A percentile compares a stretch with the other conserved stretches of the same genome.
These are phyloP conservation scores for Colletotrichum ledebouriae DNA, from an alignment of 2,329 filamentous ascomycete species.

Conservation along the genomic window DNA sequence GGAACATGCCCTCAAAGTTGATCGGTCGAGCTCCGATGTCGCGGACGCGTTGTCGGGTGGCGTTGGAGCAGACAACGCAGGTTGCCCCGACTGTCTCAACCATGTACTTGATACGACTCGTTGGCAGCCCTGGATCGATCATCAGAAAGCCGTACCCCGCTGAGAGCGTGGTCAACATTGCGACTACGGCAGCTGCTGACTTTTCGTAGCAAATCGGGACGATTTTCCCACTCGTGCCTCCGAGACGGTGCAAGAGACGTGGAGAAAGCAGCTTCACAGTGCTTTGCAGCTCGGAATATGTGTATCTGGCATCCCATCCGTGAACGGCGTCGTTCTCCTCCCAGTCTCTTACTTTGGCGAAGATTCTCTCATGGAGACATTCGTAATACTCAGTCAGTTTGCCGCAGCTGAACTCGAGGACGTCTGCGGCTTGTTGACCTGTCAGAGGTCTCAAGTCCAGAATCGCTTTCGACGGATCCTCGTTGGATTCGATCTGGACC, in stretches of 20 bases:
- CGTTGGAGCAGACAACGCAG: conserved; percentile 17
- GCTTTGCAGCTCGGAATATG: conserved; percentile 17
- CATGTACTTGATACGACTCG: background rate
- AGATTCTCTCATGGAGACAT: conserved; percentile 18
- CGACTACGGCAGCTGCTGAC: conserved; percentile 11
- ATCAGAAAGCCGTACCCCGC: conserved; percentile 18
- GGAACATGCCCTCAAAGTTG: conserved; percentile 11
- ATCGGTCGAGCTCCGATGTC: conserved; percentile 10
- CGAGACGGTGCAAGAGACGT: conserved; percentile 1
- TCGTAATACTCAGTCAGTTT: conserved; percentile 11
- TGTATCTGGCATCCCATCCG: conserved; percentile 11
- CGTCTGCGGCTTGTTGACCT: conserved; percentile 19
- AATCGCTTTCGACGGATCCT: background rate
- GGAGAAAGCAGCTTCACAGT: conserved; percentile 14
- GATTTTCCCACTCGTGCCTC: conserved; percentile 7
- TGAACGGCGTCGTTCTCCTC: conserved; percentile 10
- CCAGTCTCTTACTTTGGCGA: conserved; percentile 12
- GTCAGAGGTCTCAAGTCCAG: conserved; percentile 13
- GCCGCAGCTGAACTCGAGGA: conserved; percentile 20
- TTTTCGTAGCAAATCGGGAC: conserved; percentile 13
- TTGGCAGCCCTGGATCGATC: conserved; percentile 8
- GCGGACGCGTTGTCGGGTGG: background rate
- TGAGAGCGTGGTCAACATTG: conserved; percentile 12
- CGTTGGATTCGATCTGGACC: conserved; percentile 3
- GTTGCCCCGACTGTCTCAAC: conserved; percentile 6